These are phyloP conservation scores for Rhodamnia rubescens DNA, from an alignment of 345 rosid genomes.

Conservation along the genomic window DNA sequence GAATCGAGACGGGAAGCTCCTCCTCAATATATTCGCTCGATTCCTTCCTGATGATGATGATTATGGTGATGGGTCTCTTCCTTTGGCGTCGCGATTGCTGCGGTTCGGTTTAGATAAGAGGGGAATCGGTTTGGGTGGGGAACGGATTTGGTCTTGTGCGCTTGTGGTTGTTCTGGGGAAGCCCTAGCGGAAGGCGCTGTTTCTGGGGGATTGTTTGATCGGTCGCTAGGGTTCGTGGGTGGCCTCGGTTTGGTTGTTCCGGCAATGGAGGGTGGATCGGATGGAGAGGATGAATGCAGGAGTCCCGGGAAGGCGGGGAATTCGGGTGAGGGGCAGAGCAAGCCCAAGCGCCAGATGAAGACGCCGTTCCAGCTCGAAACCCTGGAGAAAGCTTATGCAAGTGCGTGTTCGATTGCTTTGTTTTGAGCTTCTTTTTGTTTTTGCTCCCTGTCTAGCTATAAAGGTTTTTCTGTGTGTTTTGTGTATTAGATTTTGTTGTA, in stretches of 20 bases:
- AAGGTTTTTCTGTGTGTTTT: not conserved
- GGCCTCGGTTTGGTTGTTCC: not conserved
- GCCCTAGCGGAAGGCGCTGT: not conserved
- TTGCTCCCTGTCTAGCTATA: not conserved
- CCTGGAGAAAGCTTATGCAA: conserved; percentile 76
- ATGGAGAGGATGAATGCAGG: not conserved
- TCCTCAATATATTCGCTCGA: not conserved
- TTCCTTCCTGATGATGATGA: not conserved
- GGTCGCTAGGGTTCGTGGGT: not conserved
- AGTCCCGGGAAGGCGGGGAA: conserved; percentile 2
- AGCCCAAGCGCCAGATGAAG: conserved; percentile 99
- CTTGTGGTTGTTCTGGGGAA: not conserved
- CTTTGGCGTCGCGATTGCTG: not conserved
- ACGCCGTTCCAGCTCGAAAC: conserved; percentile 89
- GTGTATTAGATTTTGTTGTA: not conserved
- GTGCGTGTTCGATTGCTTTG: conserved; percentile 11
- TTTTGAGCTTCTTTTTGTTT: not conserved
- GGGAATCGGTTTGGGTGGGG: no score
- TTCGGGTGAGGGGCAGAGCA: conserved; percentile 39
- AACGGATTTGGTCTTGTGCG: not conserved
- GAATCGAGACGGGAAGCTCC: not conserved
- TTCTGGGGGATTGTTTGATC: not conserved
- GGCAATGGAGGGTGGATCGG: conserved; percentile 2
- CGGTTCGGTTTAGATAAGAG: not conserved
- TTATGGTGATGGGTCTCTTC: not conserved